Percentiles rank a stretch among this genome's conserved stretches.
Evolutionary conservation across 345 rosid genomes (phyloP).

Genomic region (Ceriops zippeliana): DNA sequence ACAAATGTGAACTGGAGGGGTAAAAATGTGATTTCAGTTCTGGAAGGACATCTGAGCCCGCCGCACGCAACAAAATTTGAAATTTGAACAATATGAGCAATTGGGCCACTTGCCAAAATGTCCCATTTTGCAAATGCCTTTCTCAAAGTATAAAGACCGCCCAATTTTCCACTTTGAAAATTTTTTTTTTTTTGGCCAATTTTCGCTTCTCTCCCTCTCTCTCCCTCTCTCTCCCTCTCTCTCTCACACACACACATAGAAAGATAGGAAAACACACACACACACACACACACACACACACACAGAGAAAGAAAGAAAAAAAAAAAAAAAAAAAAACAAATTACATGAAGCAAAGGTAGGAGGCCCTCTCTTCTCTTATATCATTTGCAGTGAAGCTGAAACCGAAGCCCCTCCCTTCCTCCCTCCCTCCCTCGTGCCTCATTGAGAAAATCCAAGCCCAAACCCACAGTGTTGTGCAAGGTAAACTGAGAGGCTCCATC

Average conservation of each 20-base stretch:
- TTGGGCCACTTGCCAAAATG: background rate
- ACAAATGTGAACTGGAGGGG: background rate
- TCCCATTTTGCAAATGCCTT: background rate
- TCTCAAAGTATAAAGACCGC: slow-evolving; percentile 20
- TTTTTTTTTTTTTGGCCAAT: slow-evolving; percentile 17
- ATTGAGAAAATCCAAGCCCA: background rate
- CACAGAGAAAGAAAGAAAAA: no score
- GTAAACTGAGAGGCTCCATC: no score
- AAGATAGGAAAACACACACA: no score
- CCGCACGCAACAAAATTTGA: background rate
- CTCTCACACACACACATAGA: no score
- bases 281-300: no score
- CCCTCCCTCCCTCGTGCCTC: background rate
- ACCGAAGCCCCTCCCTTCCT: no score
- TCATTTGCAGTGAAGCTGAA: background rate
- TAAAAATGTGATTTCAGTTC: background rate
- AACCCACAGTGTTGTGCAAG: background rate
- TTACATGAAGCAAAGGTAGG: no score
- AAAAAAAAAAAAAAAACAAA: no score
- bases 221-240: background rate
- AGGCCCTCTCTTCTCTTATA: background rate
- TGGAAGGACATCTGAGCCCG: background rate
- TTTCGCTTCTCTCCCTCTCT: slow-evolving; percentile 12
- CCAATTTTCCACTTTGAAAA: slow-evolving; percentile 28
- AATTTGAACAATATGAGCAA: background rate